phyloP scores from a whole-genome alignment of 352 stramenopile genomes.

The Saprolegnia diclina region DNA sequence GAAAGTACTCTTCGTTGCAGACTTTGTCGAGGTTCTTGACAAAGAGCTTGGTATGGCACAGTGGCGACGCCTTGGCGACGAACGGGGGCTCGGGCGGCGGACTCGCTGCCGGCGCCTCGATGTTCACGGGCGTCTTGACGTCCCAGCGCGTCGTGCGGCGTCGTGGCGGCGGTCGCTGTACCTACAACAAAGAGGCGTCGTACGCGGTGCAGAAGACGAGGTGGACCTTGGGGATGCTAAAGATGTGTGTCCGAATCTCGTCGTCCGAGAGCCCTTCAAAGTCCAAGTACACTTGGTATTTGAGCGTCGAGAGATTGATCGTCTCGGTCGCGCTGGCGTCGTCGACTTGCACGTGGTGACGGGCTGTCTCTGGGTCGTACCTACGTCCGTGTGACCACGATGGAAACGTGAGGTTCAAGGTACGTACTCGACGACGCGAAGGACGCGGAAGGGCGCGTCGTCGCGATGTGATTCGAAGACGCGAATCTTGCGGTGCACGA shows the following conservation, averaged over 20 bases:
- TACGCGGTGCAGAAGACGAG: too few species aligned
- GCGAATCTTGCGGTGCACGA: slow-evolving; percentile 57
- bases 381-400: neutral
- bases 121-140: slow-evolving; percentile 7
- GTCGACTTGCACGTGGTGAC: slow-evolving; percentile 10
- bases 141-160: neutral
- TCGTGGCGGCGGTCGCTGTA: slow-evolving; percentile 1
- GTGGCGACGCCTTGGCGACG: neutral
- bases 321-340: neutral
- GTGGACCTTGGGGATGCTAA: slow-evolving; percentile 66
- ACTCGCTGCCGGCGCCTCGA: slow-evolving; percentile 1
- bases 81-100: neutral
- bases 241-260: slow-evolving; percentile 51
- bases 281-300: slow-evolving; percentile 71
- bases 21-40: slow-evolving; percentile 13
- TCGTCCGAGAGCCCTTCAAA: slow-evolving; percentile 47
- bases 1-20: slow-evolving; percentile 7
- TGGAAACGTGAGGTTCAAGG: too few species aligned
- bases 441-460: slow-evolving; percentile 50
- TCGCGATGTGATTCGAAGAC: slow-evolving; percentile 57
- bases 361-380: slow-evolving; percentile 4
- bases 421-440: slow-evolving; percentile 43
- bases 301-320: slow-evolving; percentile 1
- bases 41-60: neutral
- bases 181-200: slow-evolving; percentile 2